Evolutionary conservation across 768 basidiomycete genomes (phyloP).

Genomic region (Mycena albidolilacea): DNA sequence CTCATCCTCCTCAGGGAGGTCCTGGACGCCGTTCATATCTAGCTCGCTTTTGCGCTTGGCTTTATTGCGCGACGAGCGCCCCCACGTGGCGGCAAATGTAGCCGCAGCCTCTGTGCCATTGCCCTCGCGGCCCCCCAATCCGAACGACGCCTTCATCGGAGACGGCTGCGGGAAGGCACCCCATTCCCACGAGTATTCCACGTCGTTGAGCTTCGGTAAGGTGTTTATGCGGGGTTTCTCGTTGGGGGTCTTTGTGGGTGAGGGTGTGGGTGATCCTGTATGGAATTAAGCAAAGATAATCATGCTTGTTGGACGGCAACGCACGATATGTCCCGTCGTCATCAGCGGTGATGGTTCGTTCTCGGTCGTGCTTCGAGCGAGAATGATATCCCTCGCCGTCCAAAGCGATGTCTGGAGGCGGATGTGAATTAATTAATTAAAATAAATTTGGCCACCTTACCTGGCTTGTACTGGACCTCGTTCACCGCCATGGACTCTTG

Average conservation of each 20-base stretch:
- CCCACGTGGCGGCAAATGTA: conserved; percentile 34
- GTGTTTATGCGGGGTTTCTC: conserved; percentile 18
- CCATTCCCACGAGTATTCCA: conserved; percentile 95
- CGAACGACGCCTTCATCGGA: conserved; percentile 70
- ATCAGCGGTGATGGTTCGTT: conserved; percentile 57
- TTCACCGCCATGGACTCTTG: conserved; percentile 62
- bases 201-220: conserved; percentile 27
- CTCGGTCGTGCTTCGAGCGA: conserved; percentile 54
- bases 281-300: not conserved
- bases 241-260: conserved; percentile 31
- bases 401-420: conserved; percentile 75
- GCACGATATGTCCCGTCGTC: conserved; percentile 36
- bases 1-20: conserved; percentile 47
- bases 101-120: conserved; percentile 42
- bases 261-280: conserved; percentile 44
- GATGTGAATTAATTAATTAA: conserved; percentile 13
- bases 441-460: conserved; percentile 50
- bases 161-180: conserved; percentile 90
- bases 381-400: conserved; percentile 90
- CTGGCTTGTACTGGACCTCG: conserved; percentile 73
- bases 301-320: not conserved
- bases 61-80: conserved; percentile 31
- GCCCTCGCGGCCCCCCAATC: conserved; percentile 56
- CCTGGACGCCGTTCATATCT: conserved; percentile 1
- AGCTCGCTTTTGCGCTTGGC: conserved; percentile 27